Evolutionary conservation across 345 rosid genomes (phyloP).

Genomic region (Turritis glabra): DNA sequence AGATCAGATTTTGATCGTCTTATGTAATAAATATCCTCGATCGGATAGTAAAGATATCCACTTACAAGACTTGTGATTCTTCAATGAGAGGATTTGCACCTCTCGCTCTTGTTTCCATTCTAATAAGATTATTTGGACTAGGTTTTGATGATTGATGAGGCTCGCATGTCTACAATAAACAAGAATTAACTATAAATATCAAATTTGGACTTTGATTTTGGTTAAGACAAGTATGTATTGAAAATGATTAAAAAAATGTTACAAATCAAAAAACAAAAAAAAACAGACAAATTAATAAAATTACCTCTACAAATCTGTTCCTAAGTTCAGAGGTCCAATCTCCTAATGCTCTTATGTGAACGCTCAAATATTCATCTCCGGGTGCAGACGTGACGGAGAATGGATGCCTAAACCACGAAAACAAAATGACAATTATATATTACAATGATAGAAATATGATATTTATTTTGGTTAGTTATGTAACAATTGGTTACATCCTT

Average conservation of each 20-base stretch:
- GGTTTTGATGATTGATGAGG: slow-evolving; percentile 45
- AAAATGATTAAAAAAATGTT: neutral
- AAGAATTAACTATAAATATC: neutral
- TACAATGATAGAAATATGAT: neutral
- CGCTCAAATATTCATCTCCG: slow-evolving; percentile 77
- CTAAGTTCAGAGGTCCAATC: slow-evolving; percentile 89
- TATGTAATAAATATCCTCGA: neutral
- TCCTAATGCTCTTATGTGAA: slow-evolving; percentile 87
- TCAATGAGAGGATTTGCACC: slow-evolving; percentile 39
- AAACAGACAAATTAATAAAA: neutral
- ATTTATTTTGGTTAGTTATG: neutral
- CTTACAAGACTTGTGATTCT: slow-evolving; percentile 56
- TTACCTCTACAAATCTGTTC: slow-evolving; percentile 60
- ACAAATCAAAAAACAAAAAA: neutral
- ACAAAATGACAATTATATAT: neutral
- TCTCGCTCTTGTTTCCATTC: slow-evolving; percentile 67
- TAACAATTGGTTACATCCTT: neutral
- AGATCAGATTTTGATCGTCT: neutral
- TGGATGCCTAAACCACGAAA: slow-evolving; percentile 66
- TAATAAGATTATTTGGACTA: slow-evolving; percentile 47
- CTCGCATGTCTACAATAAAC: slow-evolving; percentile 60
- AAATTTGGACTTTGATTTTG: neutral
- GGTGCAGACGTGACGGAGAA: slow-evolving; percentile 95
- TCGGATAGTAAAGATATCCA: neutral
- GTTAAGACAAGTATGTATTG: neutral